Percentiles rank a stretch among this genome's conserved stretches.
Evolutionary conservation across 78 protist genomes (phyloP).

Genomic region (Goniomonas avonlea): DNA sequence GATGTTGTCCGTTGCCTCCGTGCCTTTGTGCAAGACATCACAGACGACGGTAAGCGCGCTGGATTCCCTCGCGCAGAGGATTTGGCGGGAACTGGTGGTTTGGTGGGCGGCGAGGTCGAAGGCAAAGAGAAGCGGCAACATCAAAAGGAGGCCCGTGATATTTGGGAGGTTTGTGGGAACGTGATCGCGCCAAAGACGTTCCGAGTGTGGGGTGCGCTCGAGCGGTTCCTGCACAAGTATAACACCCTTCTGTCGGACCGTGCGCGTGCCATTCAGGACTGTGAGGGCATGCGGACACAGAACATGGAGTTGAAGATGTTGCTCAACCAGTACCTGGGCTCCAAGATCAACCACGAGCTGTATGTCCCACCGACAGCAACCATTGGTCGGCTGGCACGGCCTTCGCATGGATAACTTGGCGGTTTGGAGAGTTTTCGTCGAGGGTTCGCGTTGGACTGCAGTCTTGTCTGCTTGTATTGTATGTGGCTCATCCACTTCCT

Average conservation of each 20-base stretch:
- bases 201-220: slow-evolving; percentile 11
- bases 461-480: too few relatives aligned
- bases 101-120: not conserved
- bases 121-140: not conserved
- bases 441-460: too few relatives aligned
- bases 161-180: not conserved
- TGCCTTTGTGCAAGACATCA: not conserved
- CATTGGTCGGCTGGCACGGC: too few relatives aligned
- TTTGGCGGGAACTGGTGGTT: too few relatives aligned
- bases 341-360: slow-evolving; percentile 54
- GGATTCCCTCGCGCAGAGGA: too few relatives aligned
- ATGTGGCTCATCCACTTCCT: too few relatives aligned
- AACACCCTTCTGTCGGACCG: slow-evolving; percentile 21
- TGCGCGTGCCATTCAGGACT: not conserved
- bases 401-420: too few relatives aligned
- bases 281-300: slow-evolving; percentile 37
- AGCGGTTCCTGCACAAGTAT: slow-evolving; percentile 28
- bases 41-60: not conserved
- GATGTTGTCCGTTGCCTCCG: not conserved
- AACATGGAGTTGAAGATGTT: slow-evolving; percentile 66
- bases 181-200: slow-evolving; percentile 10
- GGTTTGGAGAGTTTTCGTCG: too few relatives aligned
- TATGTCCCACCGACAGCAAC: slow-evolving; percentile 42
- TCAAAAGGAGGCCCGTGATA: not conserved
- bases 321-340: slow-evolving; percentile 49